Percentiles rank a stretch among this genome's conserved stretches.
Conservation (phyloP, 2,329 filamentous ascomycete genomes). For the Xylariomycetidae sp. region DNA sequence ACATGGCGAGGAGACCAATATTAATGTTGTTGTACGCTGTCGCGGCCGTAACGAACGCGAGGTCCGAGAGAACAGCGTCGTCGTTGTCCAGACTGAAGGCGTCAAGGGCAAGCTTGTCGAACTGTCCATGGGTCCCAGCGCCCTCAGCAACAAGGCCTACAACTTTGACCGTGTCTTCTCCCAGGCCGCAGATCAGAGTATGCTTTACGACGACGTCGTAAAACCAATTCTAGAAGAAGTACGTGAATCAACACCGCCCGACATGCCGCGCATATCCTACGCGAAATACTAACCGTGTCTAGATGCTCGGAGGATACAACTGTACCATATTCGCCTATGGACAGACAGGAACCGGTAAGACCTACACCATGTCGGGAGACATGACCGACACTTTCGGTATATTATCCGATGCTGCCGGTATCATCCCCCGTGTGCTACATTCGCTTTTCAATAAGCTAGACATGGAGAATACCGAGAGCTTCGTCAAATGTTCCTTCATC, state of each 20-base stretch:
- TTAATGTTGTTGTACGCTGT: constrained; percentile 94
- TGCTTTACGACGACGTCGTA: constrained; percentile 94
- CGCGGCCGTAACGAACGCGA: constrained; percentile 90
- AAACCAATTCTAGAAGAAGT: constrained; percentile 91
- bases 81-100: constrained; percentile 85
- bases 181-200: constrained; percentile 84
- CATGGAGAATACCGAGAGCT: constrained; percentile 71
- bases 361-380: constrained; percentile 98
- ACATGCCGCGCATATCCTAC: constrained; percentile 18
- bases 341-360: constrained; percentile 96
- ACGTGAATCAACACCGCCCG: too few relatives aligned
- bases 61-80: constrained; percentile 88
- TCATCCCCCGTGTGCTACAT: constrained; percentile 87
- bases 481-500: constrained; percentile 97
- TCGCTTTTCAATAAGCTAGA: constrained; percentile 83
- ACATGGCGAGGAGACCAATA: constrained; percentile 80
- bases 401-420: constrained; percentile 86
- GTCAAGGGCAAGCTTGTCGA: constrained; percentile 80
- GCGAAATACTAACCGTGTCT: constrained; percentile 8
- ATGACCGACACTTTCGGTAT: constrained; percentile 85
- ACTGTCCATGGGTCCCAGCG: constrained; percentile 86
- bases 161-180: constrained; percentile 97
- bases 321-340: constrained; percentile 99
- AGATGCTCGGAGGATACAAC: constrained; percentile 94
- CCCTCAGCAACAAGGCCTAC: constrained; percentile 93